Percentiles rank a stretch among this genome's conserved stretches.
Conservation (phyloP, 2,329 filamentous ascomycete species). For the Exserohilum turcica region DNA sequence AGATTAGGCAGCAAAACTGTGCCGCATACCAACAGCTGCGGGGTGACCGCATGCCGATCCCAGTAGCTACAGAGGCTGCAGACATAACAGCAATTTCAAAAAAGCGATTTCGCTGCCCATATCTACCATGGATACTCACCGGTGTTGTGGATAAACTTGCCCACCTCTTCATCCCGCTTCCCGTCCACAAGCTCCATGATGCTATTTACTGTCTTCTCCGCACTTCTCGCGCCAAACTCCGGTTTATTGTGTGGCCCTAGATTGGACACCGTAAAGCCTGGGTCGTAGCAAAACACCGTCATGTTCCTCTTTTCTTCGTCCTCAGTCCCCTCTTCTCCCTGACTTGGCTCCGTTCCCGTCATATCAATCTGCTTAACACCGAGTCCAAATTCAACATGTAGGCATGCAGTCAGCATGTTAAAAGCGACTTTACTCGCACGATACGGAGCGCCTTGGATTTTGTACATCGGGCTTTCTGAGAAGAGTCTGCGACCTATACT, state of each 20-base stretch:
- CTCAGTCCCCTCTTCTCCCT: not conserved
- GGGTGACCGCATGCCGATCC: not conserved
- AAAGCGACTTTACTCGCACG: constrained; percentile 47
- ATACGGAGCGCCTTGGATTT: constrained; percentile 37
- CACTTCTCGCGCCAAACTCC: constrained; percentile 45
- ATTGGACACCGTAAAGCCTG: constrained; percentile 47
- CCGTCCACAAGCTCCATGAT: constrained; percentile 48
- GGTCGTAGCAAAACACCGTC: constrained; percentile 49
- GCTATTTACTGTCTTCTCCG: constrained; percentile 39
- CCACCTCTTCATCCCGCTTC: constrained; percentile 43
- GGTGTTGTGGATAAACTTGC: constrained; percentile 40
- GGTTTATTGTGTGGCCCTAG: constrained; percentile 40
- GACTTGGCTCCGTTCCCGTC: not conserved
- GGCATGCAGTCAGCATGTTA: constrained; percentile 47
- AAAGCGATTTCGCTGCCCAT: no score
- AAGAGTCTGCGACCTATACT: constrained; percentile 40
- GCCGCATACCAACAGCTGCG: not conserved
- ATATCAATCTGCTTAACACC: constrained; percentile 16
- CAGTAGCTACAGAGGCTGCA: no score
- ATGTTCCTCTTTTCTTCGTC: constrained; percentile 22
- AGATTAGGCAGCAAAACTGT: not conserved
- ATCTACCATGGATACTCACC: constrained; percentile 42
- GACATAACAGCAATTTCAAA: no score
- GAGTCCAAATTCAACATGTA: constrained; percentile 37
- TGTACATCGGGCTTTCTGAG: constrained; percentile 33